Conservation (phyloP, 352 stramenopile species). For the Phytophthora podocarpi region DNA sequence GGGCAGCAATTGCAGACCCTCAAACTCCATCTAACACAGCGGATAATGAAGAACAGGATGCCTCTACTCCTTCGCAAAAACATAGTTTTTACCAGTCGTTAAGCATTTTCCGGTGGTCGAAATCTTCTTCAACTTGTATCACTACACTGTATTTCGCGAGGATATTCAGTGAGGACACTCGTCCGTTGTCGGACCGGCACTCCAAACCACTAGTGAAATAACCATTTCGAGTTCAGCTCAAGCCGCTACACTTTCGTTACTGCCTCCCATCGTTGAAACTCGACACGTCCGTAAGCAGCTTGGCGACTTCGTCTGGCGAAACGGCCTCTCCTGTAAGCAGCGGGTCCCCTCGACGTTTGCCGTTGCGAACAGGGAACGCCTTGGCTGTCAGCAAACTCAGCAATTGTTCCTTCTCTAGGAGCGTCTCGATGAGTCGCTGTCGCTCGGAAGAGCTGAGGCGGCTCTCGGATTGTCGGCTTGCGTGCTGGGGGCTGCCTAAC, state of each 20-base stretch:
- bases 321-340: slow-evolving; percentile 52
- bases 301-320: slow-evolving; percentile 51
- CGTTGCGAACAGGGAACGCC: slow-evolving; percentile 60
- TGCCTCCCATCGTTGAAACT: slow-evolving; percentile 13
- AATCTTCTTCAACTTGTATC: slow-evolving; percentile 22
- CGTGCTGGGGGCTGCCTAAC: slow-evolving; percentile 7
- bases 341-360: slow-evolving; percentile 37
- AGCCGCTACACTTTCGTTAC: slow-evolving; percentile 28
- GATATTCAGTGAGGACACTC: slow-evolving; percentile 4
- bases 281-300: slow-evolving; percentile 46
- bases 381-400: slow-evolving; percentile 80
- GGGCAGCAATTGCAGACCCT: too few relatives aligned
- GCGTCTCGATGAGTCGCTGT: slow-evolving; percentile 74
- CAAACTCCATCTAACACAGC: not conserved
- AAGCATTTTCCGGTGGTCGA: slow-evolving; percentile 10
- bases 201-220: not conserved
- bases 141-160: too few relatives aligned
- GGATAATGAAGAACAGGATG: too few relatives aligned
- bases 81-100: too few relatives aligned
- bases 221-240: slow-evolving; percentile 14
- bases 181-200: too few relatives aligned
- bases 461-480: slow-evolving; percentile 14
- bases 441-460: slow-evolving; percentile 53
- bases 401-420: slow-evolving; percentile 85
- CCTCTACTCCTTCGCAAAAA: too few relatives aligned